Base-by-base conservation (phyloP, 2,329 filamentous ascomycete genomes). In the Hymenoscyphus salicellus region DNA sequence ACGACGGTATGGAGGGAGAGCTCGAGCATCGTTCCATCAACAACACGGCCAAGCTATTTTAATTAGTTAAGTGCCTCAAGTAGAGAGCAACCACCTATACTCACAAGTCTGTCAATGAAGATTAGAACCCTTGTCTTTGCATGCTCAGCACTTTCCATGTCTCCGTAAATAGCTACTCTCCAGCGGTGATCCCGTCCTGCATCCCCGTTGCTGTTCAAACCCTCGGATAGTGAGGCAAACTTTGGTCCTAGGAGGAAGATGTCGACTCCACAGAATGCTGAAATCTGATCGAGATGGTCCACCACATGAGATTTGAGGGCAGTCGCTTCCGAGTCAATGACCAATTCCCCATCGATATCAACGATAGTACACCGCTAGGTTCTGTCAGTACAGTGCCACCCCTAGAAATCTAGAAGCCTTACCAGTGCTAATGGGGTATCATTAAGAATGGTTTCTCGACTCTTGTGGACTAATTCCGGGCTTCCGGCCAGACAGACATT, bases 161-260 rank as follows among this genome's bases (percentile, higher is more conserved):
- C 95, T 62, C 95, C 94, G 73, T 95, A 99, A 69, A 99, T 96
- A 72, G 92, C 91, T 66, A 97, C 89, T 75, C 94, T 89, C 82
- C 96, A 93, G 71, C 94, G 88, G 77, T 95, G 91, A 77, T 97
- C 93, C 72, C 89, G 81, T 72, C 92, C 89, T 71, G 91, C 89
- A 73, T 95, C 89, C 33, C 86, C 86, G 75, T 88, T 87, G 69
- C 91, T 92, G 56, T 90, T 90, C 68, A 90, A 82, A 49, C 88
- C 84, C 63, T 89, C 87, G 55, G 89, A 88, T 71, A 96, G 88
- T 14, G 91, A 90, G 32, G 90, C 88, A 69, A 93, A 84, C 78
- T 96, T 97, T 3, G 95, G 93, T 64, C 93, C 93, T 60, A 99
- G 86, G 58, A 99, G 83, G 78, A 99, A 99, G 71, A 99, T 96